Evolutionary conservation across 202 grass and related monocot genomes (phyloP).

Genomic region (Miscanthus sacchariflorus): DNA sequence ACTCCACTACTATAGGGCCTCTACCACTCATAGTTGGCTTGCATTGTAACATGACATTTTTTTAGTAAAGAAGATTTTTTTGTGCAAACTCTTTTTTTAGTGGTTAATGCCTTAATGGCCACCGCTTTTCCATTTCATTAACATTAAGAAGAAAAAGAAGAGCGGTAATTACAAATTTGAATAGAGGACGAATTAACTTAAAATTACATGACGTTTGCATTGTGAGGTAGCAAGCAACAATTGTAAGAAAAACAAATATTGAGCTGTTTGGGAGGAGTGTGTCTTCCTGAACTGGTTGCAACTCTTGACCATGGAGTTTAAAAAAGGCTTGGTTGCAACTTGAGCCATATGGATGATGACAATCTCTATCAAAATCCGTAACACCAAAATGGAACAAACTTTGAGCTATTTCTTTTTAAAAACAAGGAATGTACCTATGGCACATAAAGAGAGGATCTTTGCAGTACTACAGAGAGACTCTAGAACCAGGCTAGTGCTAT

Average conservation of each 20-base stretch:
- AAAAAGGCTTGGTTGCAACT: not conserved
- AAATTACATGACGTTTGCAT: not conserved
- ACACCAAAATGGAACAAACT: not conserved
- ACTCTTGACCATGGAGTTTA: not conserved
- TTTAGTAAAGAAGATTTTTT: not conserved
- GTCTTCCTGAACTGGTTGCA: not conserved
- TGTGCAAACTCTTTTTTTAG: no score
- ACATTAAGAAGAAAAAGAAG: not conserved
- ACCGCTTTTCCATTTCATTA: not conserved
- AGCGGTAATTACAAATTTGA: not conserved
- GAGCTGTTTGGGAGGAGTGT: no score
- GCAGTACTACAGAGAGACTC: no score
- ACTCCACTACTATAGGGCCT: no score
- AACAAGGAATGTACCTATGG: no score
- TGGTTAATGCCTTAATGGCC: not conserved
- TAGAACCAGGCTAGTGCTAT: no score
- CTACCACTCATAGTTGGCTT: no score
- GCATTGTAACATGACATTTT: not conserved
- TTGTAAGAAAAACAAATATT: not conserved
- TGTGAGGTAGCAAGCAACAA: not conserved
- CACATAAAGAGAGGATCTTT: no score
- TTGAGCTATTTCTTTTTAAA: no score
- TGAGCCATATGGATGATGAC: not conserved
- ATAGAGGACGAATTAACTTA: not conserved
- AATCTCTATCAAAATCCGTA: not conserved